phyloP scores from a whole-genome alignment of 371 early-diverging fungal species.

The Catenaria anguillulae region DNA sequence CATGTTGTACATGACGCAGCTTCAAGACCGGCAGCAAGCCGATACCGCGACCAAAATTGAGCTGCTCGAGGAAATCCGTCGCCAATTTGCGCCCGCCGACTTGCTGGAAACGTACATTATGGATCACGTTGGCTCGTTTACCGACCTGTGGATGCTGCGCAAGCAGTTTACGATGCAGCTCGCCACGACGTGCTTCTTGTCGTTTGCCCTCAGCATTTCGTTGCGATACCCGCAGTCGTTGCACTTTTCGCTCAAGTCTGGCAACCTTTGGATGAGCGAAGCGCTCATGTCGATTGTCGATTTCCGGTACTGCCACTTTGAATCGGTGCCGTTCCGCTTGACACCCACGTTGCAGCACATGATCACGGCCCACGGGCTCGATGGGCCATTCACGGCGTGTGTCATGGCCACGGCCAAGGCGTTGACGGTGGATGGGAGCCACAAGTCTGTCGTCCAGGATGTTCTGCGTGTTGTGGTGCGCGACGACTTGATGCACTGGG shows the following conservation, averaged over 20 bases:
- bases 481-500: slow-evolving; percentile 75
- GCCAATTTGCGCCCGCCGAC: slow-evolving; percentile 30
- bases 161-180: slow-evolving; percentile 83
- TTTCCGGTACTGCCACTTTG: slow-evolving; percentile 27
- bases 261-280: slow-evolving; percentile 67
- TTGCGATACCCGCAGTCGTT: slow-evolving; percentile 77
- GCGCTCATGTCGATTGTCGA: slow-evolving; percentile 42
- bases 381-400: slow-evolving; percentile 70
- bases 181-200: slow-evolving; percentile 74
- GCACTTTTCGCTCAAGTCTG: slow-evolving; percentile 62
- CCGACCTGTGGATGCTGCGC: slow-evolving; percentile 81
- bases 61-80: slow-evolving; percentile 58
- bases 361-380: slow-evolving; percentile 78
- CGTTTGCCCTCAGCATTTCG: slow-evolving; percentile 71
- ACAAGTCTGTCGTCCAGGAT: slow-evolving; percentile 36
- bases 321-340: slow-evolving; percentile 90
- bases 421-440: slow-evolving; percentile 20
- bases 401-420: slow-evolving; percentile 64
- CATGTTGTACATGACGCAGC: slow-evolving; percentile 33
- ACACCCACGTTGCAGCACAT: slow-evolving; percentile 92
- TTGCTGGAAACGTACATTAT: slow-evolving; percentile 17
- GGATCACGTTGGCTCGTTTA: slow-evolving; percentile 29
- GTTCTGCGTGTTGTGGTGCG: slow-evolving; percentile 70
- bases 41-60: slow-evolving; percentile 42
- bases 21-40: not conserved